Percentiles rank a stretch among this genome's conserved stretches.
phyloP scores from a whole-genome alignment of 345 rosid genomes.

The Hibiscus mutabilis region DNA sequence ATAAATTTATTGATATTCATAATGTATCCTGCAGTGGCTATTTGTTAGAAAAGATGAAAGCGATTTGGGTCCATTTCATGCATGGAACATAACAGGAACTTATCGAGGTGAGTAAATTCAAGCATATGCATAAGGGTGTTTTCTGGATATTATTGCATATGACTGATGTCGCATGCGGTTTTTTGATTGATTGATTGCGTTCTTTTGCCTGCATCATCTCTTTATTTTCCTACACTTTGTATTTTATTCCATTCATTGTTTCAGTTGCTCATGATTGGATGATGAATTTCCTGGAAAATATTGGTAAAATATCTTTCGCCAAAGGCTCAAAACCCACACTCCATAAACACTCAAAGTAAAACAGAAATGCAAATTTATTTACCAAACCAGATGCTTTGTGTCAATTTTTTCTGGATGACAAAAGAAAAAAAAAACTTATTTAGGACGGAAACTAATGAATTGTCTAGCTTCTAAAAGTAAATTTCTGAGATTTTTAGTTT shows the following conservation, averaged over 20 bases:
- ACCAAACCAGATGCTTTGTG: neutral
- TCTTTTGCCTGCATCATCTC: neutral
- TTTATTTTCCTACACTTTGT: neutral
- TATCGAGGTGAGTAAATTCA: conserved; percentile 64
- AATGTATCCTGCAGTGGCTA: conserved; percentile 64
- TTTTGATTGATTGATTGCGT: neutral
- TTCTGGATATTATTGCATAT: neutral
- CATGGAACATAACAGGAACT: conserved; percentile 97
- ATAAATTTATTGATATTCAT: conserved; percentile 8
- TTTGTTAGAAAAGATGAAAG: conserved; percentile 52
- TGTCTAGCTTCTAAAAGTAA: neutral
- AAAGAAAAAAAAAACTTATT: neutral
- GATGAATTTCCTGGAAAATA: neutral
- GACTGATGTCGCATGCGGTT: neutral
- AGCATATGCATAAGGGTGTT: neutral
- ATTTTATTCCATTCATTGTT: neutral
- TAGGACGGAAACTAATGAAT: neutral
- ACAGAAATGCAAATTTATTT: neutral
- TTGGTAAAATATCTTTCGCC: neutral
- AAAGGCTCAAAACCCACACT: neutral
- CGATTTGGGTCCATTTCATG: conserved; percentile 61
- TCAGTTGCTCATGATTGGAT: neutral
- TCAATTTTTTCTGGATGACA: neutral
- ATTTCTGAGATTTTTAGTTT: neutral
- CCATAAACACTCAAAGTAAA: neutral